Evolutionary conservation across 1,139 yeast species (phyloP).

Genomic region (Maudiozyma humilis): DNA sequence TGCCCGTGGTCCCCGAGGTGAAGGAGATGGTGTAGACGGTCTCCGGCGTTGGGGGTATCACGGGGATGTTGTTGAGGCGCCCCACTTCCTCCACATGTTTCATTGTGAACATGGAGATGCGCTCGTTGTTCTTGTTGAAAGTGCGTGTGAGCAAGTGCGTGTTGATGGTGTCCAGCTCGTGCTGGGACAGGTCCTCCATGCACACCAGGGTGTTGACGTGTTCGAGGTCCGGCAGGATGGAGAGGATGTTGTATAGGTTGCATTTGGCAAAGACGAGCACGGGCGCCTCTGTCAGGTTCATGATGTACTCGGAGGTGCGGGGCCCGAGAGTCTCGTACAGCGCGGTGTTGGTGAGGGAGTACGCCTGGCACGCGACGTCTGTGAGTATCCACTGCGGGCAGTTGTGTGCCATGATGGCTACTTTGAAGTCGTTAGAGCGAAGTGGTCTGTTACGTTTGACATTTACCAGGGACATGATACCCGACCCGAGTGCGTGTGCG

Average conservation of each 20-base stretch:
- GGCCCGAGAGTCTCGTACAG: slow-evolving; percentile 60
- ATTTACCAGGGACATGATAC: slow-evolving; percentile 47
- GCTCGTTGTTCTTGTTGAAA: slow-evolving; percentile 19
- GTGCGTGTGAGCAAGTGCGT: slow-evolving; percentile 16
- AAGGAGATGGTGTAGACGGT: slow-evolving; percentile 59
- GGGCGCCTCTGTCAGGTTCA: slow-evolving; percentile 50
- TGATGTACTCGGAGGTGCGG: slow-evolving; percentile 48
- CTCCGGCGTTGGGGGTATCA: slow-evolving; percentile 45
- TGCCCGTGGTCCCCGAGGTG: slow-evolving; percentile 73
- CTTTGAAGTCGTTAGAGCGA: slow-evolving; percentile 37
- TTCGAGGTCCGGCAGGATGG: slow-evolving; percentile 34
- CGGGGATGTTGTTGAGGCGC: slow-evolving; percentile 37
- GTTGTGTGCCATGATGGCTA: slow-evolving; percentile 51
- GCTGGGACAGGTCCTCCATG: slow-evolving; percentile 43
- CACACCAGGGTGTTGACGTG: slow-evolving; percentile 41
- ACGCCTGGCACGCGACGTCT: slow-evolving; percentile 51
- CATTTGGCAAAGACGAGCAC: slow-evolving; percentile 44
- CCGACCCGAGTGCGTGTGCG: slow-evolving; percentile 52
- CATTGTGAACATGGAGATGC: slow-evolving; percentile 37
- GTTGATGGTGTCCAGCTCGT: slow-evolving; percentile 28
- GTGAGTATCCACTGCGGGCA: slow-evolving; percentile 52
- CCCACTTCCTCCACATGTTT: slow-evolving; percentile 52
- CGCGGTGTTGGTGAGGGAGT: slow-evolving; percentile 48
- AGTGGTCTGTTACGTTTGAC: slow-evolving; percentile 32
- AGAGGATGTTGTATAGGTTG: slow-evolving; percentile 39